A percentile compares a stretch with the other conserved stretches of the same genome.
These are phyloP conservation scores for Claviceps maximensis DNA, from an alignment of 2,329 filamentous ascomycete species.

Conservation along the genomic window DNA sequence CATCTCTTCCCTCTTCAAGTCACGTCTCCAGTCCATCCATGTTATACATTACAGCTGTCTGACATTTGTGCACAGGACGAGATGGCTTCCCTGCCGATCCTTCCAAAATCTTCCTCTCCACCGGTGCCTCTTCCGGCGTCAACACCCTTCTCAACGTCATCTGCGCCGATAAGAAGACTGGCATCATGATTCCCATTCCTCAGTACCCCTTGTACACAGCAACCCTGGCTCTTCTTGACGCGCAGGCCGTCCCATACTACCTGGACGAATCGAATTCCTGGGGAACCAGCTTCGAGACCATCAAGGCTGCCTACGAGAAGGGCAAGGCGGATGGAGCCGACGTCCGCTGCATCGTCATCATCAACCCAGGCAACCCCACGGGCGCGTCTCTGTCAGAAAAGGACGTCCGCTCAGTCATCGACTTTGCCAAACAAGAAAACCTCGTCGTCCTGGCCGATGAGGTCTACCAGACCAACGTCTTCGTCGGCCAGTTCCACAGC, in stretches of 20 bases:
- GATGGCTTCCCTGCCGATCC: slow-evolving; percentile 79
- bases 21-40: too few relatives aligned
- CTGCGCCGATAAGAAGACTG: slow-evolving; percentile 61
- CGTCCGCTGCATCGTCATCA: slow-evolving; percentile 86
- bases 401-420: slow-evolving; percentile 73
- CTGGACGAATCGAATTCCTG: slow-evolving; percentile 77
- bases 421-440: slow-evolving; percentile 72
- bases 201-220: slow-evolving; percentile 98
- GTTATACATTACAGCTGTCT: not conserved
- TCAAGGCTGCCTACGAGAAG: slow-evolving; percentile 59
- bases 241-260: slow-evolving; percentile 82
- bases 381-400: slow-evolving; percentile 69
- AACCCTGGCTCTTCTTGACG: slow-evolving; percentile 73
- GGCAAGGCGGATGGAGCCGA: slow-evolving; percentile 68
- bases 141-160: slow-evolving; percentile 88
- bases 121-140: slow-evolving; percentile 84
- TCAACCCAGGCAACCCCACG: slow-evolving; percentile 97
- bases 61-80: slow-evolving; percentile 37
- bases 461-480: slow-evolving; percentile 98
- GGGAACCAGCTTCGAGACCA: slow-evolving; percentile 75
- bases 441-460: slow-evolving; percentile 91
- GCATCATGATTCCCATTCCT: slow-evolving; percentile 86
- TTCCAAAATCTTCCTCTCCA: slow-evolving; percentile 77
- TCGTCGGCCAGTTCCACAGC: slow-evolving; percentile 83
- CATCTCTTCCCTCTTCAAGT: slow-evolving; percentile 1